Evolutionary conservation across 768 basidiomycete genomes (phyloP).

Genomic region (Tricholoma sp.): DNA sequence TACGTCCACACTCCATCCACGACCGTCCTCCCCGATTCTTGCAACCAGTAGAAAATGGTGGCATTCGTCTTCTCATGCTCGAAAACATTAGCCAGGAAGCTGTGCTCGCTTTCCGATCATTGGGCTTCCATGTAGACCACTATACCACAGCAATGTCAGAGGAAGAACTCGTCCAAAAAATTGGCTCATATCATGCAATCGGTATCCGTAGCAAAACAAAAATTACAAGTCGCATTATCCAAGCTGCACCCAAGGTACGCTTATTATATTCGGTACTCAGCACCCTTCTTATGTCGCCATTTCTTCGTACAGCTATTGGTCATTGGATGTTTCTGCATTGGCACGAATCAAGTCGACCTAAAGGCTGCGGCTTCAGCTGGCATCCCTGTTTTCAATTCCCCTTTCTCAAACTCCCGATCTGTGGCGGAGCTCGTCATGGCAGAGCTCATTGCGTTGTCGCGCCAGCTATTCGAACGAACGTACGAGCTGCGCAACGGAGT

Average conservation of each 20-base stretch:
- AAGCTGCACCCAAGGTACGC: slow-evolving; percentile 78
- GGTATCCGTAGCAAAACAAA: slow-evolving; percentile 98
- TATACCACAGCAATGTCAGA: slow-evolving; percentile 81
- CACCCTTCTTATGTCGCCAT: background rate
- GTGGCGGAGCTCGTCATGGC: slow-evolving; percentile 97
- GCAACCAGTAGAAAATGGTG: slow-evolving; percentile 79
- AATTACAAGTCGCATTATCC: slow-evolving; percentile 85
- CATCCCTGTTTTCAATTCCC: slow-evolving; percentile 98
- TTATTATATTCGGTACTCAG: background rate
- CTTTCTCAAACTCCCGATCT: slow-evolving; percentile 97
- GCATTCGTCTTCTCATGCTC: slow-evolving; percentile 76
- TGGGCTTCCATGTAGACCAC: slow-evolving; percentile 93
- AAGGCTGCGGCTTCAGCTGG: slow-evolving; percentile 76
- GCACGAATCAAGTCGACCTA: slow-evolving; percentile 97
- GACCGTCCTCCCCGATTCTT: slow-evolving; percentile 55
- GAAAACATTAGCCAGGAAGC: slow-evolving; percentile 96
- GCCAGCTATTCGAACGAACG: slow-evolving; percentile 87
- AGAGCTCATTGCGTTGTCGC: slow-evolving; percentile 90
- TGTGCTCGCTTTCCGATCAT: slow-evolving; percentile 67
- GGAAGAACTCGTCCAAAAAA: slow-evolving; percentile 83
- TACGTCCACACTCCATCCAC: slow-evolving; percentile 28
- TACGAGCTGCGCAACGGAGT: slow-evolving; percentile 83
- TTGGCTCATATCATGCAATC: slow-evolving; percentile 84
- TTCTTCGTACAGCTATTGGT: slow-evolving; percentile 65
- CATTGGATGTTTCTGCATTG: slow-evolving; percentile 99